phyloP scores from a whole-genome alignment of 1,284 basidiomycete genomes.

The Irpex rosettiformis region DNA sequence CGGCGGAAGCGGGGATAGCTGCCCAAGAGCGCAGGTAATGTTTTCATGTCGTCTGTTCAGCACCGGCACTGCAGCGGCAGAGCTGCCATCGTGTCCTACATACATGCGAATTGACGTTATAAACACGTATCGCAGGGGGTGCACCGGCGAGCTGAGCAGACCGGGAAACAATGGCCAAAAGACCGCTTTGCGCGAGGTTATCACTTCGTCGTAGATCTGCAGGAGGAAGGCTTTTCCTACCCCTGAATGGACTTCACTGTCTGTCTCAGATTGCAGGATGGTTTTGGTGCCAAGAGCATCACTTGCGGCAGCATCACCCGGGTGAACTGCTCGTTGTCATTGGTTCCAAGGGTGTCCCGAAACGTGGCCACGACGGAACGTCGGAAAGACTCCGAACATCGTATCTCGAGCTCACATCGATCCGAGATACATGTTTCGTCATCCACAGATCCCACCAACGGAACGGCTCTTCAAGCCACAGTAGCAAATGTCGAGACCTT shows the following conservation, averaged over 20 bases:
- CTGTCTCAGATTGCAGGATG: background rate
- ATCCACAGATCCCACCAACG: background rate
- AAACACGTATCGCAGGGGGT: background rate
- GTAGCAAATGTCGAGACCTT: background rate
- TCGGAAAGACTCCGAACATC: background rate
- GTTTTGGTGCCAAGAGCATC: background rate
- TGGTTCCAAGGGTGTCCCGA: background rate
- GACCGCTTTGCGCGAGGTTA: background rate
- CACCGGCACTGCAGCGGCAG: background rate
- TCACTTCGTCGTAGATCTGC: background rate
- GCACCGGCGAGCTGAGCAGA: background rate
- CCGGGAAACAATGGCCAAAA: background rate
- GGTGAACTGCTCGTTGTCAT: background rate
- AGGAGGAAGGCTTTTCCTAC: background rate
- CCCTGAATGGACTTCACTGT: background rate
- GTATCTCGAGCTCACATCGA: background rate
- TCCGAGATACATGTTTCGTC: background rate
- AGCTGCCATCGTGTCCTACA: background rate
- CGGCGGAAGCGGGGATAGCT: background rate
- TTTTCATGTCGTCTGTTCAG: background rate
- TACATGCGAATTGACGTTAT: background rate
- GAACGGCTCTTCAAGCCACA: background rate
- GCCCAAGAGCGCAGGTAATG: background rate
- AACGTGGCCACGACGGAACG: background rate
- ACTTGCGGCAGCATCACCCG: background rate